Conservation (phyloP, 495 filamentous ascomycete genomes). For the Aspergillus sclerotiicarbonarius region DNA sequence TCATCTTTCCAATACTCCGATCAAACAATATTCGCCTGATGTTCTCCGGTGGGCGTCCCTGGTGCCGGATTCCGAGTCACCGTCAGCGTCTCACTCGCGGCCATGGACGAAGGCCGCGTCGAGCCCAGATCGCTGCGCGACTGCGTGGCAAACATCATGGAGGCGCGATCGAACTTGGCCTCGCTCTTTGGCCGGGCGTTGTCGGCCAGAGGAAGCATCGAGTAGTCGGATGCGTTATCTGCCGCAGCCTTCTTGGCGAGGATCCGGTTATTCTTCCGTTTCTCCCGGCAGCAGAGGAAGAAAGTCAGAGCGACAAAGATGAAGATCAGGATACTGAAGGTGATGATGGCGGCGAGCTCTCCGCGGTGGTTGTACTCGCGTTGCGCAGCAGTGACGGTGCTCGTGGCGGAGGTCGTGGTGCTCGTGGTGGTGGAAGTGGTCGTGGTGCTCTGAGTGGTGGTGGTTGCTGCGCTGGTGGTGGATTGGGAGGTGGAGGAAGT, state of each 20-base stretch:
- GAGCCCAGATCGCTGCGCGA: not conserved
- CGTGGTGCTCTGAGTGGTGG: slow-evolving; percentile 11
- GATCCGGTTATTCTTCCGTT: slow-evolving; percentile 15
- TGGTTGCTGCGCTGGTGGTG: slow-evolving; percentile 2
- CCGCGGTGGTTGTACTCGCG: slow-evolving; percentile 15
- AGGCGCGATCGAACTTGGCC: slow-evolving; percentile 7
- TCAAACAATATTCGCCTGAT: not conserved
- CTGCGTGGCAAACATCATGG: slow-evolving; percentile 11
- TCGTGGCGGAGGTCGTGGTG: slow-evolving; percentile 16
- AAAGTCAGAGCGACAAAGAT: slow-evolving; percentile 18
- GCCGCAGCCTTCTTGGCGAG: slow-evolving; percentile 3
- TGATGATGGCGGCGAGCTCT: slow-evolving; percentile 17
- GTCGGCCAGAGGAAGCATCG: slow-evolving; percentile 3
- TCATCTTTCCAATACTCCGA: no score
- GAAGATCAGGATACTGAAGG: slow-evolving; percentile 11
- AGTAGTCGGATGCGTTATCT: slow-evolving; percentile 1
- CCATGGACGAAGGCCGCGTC: slow-evolving; percentile 3
- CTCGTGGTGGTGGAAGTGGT: slow-evolving; percentile 10
- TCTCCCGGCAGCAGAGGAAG: slow-evolving; percentile 13
- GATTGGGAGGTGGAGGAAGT: slow-evolving; percentile 10
- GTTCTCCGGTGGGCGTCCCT: not conserved
- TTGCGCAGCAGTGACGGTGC: slow-evolving; percentile 8
- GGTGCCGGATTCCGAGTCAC: not conserved
- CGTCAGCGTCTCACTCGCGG: not conserved
- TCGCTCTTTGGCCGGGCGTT: not conserved